Conservation (phyloP, 768 basidiomycete species). For the Auriscalpium orientale region DNA sequence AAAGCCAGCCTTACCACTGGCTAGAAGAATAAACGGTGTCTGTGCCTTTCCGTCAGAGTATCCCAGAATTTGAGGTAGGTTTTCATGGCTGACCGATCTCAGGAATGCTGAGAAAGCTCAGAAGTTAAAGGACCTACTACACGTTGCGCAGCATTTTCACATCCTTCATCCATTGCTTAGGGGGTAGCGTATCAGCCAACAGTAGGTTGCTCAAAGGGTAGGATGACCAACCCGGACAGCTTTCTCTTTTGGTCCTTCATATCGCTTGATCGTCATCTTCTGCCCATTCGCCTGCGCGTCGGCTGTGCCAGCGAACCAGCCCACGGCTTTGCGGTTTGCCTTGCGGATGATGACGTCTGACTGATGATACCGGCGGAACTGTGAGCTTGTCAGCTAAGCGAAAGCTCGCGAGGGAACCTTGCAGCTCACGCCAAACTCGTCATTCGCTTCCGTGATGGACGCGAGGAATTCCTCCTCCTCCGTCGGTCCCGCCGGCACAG, state of each 20-base stretch:
- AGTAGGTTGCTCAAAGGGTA: not conserved
- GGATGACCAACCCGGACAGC: conserved; percentile 24
- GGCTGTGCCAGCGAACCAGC: conserved; percentile 41
- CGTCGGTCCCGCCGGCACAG: not conserved
- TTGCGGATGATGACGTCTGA: conserved; percentile 37
- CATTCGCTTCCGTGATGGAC: not conserved
- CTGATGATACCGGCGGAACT: conserved; percentile 46
- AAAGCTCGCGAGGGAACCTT: not conserved
- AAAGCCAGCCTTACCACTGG: conserved; percentile 29
- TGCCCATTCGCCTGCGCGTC: conserved; percentile 35
- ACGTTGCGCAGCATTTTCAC: conserved; percentile 43
- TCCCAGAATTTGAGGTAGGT: conserved; percentile 45
- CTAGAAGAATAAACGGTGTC: conserved; percentile 45
- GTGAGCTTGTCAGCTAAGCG: not conserved
- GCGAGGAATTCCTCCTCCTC: conserved; percentile 14
- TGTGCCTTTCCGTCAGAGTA: conserved; percentile 37
- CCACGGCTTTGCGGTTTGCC: conserved; percentile 16
- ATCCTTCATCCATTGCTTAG: conserved; percentile 41
- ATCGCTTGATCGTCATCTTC: conserved; percentile 34
- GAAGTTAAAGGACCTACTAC: conserved; percentile 28
- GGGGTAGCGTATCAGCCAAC: not conserved
- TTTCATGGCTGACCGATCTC: conserved; percentile 34
- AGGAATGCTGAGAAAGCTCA: not conserved
- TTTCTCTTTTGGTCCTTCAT: conserved; percentile 29
- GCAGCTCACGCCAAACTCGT: conserved; percentile 10